Evolutionary conservation across 2,329 filamentous ascomycete genomes (phyloP).

Genomic region (Bipolaris oryzae): DNA sequence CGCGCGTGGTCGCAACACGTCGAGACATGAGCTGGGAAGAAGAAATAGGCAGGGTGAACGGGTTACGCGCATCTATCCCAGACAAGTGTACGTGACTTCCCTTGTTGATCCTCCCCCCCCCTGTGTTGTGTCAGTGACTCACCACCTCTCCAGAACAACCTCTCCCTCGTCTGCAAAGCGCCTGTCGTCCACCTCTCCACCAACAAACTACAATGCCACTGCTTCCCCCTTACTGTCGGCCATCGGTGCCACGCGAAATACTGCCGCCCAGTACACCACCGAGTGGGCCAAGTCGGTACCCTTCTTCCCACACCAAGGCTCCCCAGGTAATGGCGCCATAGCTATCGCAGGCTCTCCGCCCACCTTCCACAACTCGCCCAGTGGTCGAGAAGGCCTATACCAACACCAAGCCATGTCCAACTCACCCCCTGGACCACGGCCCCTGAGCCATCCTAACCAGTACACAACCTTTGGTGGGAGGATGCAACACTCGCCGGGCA

Average conservation of each 20-base stretch:
- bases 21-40: constrained; percentile 52
- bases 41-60: constrained; percentile 46
- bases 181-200: constrained; percentile 45
- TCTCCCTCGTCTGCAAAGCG: constrained; percentile 44
- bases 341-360: constrained; percentile 55
- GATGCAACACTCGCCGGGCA: constrained; percentile 41
- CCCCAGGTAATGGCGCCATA: constrained; percentile 49
- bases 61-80: constrained; percentile 50
- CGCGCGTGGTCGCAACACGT: constrained; percentile 45
- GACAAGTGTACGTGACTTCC: constrained; percentile 44
- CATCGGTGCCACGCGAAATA: constrained; percentile 45
- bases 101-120: constrained; percentile 3
- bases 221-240: constrained; percentile 49
- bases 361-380: constrained; percentile 43
- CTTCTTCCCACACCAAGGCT: constrained; percentile 51
- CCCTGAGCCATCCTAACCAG: constrained; percentile 56
- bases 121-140: background rate
- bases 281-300: constrained; percentile 56
- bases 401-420: constrained; percentile 50
- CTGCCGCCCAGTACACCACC: constrained; percentile 49
- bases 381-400: constrained; percentile 39
- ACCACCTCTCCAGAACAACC: constrained; percentile 40
- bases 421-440: constrained; percentile 45
- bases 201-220: constrained; percentile 45
- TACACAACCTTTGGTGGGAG: constrained; percentile 52